These are phyloP conservation scores for Pleurotus sapidus DNA, from an alignment of 768 basidiomycete genomes.

Conservation along the genomic window DNA sequence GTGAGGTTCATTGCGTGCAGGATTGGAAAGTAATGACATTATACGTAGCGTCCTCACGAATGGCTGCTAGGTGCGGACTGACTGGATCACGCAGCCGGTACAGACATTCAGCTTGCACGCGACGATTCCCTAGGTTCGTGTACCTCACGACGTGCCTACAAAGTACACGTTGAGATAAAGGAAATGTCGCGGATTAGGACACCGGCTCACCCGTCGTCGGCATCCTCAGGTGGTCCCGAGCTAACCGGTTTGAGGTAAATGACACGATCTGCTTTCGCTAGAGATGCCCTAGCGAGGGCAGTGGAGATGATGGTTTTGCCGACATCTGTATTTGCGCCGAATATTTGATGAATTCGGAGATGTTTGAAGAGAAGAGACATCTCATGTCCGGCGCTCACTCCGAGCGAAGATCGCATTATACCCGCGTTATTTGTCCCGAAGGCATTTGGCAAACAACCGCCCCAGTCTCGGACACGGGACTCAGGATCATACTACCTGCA, in stretches of 20 bases:
- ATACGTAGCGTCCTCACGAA: slow-evolving; percentile 22
- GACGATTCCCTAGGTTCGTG: slow-evolving; percentile 33
- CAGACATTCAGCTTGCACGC: slow-evolving; percentile 65
- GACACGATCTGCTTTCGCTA: slow-evolving; percentile 44
- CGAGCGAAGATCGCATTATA: neutral
- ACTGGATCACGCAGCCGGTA: slow-evolving; percentile 87
- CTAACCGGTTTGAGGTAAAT: slow-evolving; percentile 90
- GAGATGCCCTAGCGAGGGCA: slow-evolving; percentile 80
- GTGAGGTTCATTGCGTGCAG: neutral
- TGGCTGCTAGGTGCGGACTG: slow-evolving; percentile 88
- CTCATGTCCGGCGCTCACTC: neutral
- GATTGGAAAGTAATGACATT: slow-evolving; percentile 20
- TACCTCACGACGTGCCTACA: slow-evolving; percentile 66
- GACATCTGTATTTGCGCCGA: slow-evolving; percentile 95
- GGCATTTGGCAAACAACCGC: slow-evolving; percentile 1
- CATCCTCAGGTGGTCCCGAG: slow-evolving; percentile 76
- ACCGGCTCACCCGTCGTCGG: slow-evolving; percentile 76
- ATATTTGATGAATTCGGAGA: slow-evolving; percentile 85
- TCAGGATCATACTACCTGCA: too few relatives aligned
- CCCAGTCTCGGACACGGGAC: too few relatives aligned
- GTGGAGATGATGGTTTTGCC: slow-evolving; percentile 92
- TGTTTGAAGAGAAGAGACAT: slow-evolving; percentile 88
- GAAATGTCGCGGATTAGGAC: neutral
- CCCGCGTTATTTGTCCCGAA: slow-evolving; percentile 5
- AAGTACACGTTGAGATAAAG: neutral